Evolutionary conservation across 805 yeast species (phyloP), one percentile per base, ranked within the genome.

Genomic region (Yarrowia sp.): DNA sequence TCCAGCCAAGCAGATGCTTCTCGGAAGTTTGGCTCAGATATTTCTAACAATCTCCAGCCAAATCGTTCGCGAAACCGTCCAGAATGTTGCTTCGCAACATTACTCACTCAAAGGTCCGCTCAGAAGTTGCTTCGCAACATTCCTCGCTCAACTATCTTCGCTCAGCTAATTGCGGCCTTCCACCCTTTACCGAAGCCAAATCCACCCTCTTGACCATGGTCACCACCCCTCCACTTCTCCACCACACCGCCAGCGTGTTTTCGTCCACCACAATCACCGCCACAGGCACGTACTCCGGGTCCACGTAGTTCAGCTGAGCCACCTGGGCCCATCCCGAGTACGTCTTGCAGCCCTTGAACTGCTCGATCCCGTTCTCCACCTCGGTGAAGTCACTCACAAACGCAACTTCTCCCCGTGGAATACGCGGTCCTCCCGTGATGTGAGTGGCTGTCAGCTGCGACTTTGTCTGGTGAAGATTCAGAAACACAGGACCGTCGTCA

Each of bases 391-490:
- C 55, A 24, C 53, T 36, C 4, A 38, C 44, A 30, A 61, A 61
- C 14, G 66, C 66, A 8, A 34, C 38, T 39, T 61, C 66, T 3
- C 66, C 66, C 1, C 66, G 55, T 3, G 66, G 66, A 3, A 61
- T 38, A 1, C 46, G 10, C 20, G 34, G 6, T 0, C 66, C 66
- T 2, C 66, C 66, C 2, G 66, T 61, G 14, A 61, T 61, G n/a
- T 46, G 53, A 7, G 55, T 46, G 1, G 66, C 66, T 0, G 53
- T 61, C 9, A 61, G 38, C 39, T 33, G 40, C 3, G 42, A 5
- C 20, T 9, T 34, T 19, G 53, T 61, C 24, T 47, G 55, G 17
- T 61, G 55, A 1, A 61, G n/a, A n/a, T 46, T 46, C 10, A 61
- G 30, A 9, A 61, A 61, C 13, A 46, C 55, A 1, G 66, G 66